A percentile compares a stretch with the other conserved stretches of the same genome.
phyloP scores from a whole-genome alignment of 2,329 filamentous ascomycete genomes.

The Botrytis galanthina region DNA sequence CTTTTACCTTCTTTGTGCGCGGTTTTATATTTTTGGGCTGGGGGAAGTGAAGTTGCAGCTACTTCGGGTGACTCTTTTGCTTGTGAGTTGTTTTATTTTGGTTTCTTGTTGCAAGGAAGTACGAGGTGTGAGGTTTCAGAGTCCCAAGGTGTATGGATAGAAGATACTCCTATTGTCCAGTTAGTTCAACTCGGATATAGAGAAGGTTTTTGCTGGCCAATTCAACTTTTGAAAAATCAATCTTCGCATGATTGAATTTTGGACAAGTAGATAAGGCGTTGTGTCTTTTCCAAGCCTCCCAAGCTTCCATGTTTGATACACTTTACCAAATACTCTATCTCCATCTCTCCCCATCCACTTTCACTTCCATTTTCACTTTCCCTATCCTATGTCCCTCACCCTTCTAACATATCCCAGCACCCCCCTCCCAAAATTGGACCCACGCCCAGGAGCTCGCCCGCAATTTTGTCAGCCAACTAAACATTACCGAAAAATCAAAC shows the following conservation, averaged over 20 bases:
- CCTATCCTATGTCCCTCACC: not conserved
- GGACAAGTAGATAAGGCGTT: not conserved
- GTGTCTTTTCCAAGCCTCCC: not conserved
- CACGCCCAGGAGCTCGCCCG: not conserved
- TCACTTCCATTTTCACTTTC: not conserved
- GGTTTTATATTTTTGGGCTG: not conserved
- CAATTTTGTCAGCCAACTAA: not conserved
- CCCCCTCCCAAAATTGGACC: not conserved
- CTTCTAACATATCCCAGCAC: not conserved
- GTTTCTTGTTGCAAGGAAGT: not conserved
- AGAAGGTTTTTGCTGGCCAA: not conserved
- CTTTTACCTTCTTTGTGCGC: not conserved
- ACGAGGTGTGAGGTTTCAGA: fast-evolving
- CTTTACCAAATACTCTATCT: not conserved
- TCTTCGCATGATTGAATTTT: not conserved
- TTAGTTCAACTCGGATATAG: not conserved
- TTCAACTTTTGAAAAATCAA: not conserved
- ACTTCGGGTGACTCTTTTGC: not conserved
- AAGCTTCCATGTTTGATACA: no score
- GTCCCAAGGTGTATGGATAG: not conserved
- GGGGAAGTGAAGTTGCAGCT: not conserved
- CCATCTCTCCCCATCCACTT: not conserved
- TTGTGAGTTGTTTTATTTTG: not conserved
- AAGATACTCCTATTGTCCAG: not conserved
- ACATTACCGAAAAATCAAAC: not conserved